These are phyloP conservation scores for Ceriops decandra DNA, from an alignment of 345 rosid species.

Conservation along the genomic window DNA sequence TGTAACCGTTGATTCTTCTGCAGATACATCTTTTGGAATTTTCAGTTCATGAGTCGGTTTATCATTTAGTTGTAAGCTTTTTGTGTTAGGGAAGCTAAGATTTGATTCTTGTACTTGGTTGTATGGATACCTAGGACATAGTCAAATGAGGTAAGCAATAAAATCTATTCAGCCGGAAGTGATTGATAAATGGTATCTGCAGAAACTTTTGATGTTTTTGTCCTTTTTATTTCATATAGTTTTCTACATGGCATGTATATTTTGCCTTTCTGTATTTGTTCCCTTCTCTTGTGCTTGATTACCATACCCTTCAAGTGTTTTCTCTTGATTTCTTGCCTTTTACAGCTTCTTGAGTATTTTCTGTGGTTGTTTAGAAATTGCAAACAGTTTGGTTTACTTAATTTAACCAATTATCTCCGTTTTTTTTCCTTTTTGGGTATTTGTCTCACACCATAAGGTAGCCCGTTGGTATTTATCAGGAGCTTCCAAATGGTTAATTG, in stretches of 20 bases:
- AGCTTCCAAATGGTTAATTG: not conserved
- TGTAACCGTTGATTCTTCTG: no score
- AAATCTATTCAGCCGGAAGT: not conserved
- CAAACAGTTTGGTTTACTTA: not conserved
- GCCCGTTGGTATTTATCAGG: not conserved
- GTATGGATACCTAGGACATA: not conserved
- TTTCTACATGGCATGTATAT: not conserved
- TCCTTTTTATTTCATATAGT: not conserved
- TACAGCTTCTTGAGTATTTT: not conserved
- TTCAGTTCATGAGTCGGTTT: no score
- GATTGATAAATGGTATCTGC: not conserved
- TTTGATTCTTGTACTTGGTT: no score
- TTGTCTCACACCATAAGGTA: not conserved
- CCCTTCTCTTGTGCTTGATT: not conserved
- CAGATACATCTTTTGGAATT: no score
- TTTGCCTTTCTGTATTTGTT: not conserved
- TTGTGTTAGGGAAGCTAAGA: no score
- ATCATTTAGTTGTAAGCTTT: no score
- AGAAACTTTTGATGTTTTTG: not conserved
- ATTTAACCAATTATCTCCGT: not conserved
- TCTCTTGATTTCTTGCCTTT: not conserved
- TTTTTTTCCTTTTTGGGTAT: not conserved
- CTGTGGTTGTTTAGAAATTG: not conserved
- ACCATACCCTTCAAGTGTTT: not conserved
- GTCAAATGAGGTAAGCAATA: no score